Base-by-base conservation (phyloP, 495 filamentous ascomycete genomes). In the Podospora fimiseda region DNA sequence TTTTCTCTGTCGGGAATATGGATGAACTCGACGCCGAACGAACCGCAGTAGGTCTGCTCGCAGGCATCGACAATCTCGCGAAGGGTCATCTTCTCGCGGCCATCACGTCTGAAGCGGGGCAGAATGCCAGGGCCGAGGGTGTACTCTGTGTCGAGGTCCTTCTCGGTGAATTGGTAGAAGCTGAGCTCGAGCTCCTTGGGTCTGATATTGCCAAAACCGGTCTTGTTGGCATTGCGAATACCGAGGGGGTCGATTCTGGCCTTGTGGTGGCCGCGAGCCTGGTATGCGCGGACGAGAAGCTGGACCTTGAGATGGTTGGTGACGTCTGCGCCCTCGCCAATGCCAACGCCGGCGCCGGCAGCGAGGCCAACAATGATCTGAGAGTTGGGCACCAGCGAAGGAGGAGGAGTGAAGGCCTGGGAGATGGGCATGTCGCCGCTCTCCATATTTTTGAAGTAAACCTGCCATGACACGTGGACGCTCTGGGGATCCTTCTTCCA, bases 381-480 rank as follows among this genome's bases (percentile, higher is more conserved):
- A 20, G 88, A 82, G 54, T 75, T 80, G 21, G 93, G 88, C 27
- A 97, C 82, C 51, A 98, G 78, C 46, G 86, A 96, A 5, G 93
- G 93, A 23, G 93, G 93, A 50, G 94, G 90, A 59, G 88, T 88
- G 78, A 98, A 98, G 58, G 93, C 93, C 70, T 94, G 87, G 45
- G 91, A 92, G 69, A 92, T 88, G 62, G 90, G 93, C 87, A 97
- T 96, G 60, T 92, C 88, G 69, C 94, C 93, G 53, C 82, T 85
- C 74, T 98, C 93, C 90, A 98, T 96, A 73, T 98, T 98, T 68
- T 82, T 85, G 80, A 98, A 98, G 82, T 98, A 98, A 59, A 92
- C 86, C 75, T 96, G 93, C 93, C 93, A 98, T 67, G 93, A 98
- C 62, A 96, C 78, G 73, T 98, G 93, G 41, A 98, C 93, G 70